Evolutionary conservation across 2,329 filamentous ascomycete genomes (phyloP).

Genomic region (Coniochaeta prunicola): DNA sequence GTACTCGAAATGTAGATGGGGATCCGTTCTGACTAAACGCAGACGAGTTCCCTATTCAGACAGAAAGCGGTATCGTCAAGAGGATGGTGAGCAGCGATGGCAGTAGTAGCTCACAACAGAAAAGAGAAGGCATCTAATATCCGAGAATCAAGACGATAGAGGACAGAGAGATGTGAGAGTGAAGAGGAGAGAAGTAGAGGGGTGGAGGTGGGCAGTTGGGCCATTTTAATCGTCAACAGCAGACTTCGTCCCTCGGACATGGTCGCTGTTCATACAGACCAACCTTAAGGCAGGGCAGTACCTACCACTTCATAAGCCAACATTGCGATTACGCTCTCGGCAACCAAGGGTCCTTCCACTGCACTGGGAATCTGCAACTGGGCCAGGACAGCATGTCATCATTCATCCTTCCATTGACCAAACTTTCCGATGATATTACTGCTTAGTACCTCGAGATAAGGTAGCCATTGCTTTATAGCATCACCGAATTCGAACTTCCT

Average conservation of each 20-base stretch:
- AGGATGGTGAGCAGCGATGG: not conserved
- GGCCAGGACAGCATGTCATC: not conserved
- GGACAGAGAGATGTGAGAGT: slow-evolving; percentile 17
- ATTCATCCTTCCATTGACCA: not conserved
- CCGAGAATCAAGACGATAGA: slow-evolving; percentile 8
- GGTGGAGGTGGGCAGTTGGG: slow-evolving; percentile 21
- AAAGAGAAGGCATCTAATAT: slow-evolving; percentile 6
- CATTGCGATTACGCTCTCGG: not conserved
- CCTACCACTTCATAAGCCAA: no score
- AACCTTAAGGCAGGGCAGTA: not conserved
- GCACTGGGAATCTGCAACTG: not conserved
- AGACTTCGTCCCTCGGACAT: not conserved
- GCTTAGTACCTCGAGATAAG: no score
- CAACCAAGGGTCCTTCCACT: not conserved
- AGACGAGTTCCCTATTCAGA: not conserved
- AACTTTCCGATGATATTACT: no score
- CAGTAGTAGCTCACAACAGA: not conserved
- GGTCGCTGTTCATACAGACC: not conserved
- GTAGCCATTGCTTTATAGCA: no score
- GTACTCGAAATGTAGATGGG: not conserved
- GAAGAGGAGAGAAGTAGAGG: slow-evolving; percentile 13
- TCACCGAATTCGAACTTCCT: no score
- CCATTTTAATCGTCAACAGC: slow-evolving; percentile 11
- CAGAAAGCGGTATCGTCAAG: not conserved
- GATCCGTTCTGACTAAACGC: not conserved